Evolutionary conservation across 352 stramenopile species (phyloP).

Genomic region (Pythium grandisporangium): DNA sequence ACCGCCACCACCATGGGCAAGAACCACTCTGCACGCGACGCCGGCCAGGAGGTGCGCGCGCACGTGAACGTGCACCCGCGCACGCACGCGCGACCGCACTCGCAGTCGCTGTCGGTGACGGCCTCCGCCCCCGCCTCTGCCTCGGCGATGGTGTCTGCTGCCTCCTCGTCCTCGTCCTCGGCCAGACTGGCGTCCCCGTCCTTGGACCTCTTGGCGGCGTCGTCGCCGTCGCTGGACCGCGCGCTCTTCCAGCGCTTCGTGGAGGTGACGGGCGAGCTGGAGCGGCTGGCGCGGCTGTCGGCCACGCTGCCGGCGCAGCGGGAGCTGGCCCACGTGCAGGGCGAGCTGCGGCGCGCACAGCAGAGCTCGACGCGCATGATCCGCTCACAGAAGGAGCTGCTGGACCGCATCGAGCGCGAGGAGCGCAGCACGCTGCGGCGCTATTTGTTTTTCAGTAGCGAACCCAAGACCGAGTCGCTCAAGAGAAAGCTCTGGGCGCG

Average conservation of each 20-base stretch:
- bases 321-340: constrained; percentile 30
- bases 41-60: too few species aligned
- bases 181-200: background rate
- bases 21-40: too few species aligned
- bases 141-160: background rate
- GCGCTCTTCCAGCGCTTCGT: constrained; percentile 49
- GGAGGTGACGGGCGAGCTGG: constrained; percentile 38
- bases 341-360: constrained; percentile 27
- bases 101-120: background rate
- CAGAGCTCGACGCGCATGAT: constrained; percentile 29
- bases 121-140: background rate
- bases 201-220: background rate
- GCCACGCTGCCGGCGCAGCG: constrained; percentile 12
- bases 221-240: constrained; percentile 24
- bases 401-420: constrained; percentile 56
- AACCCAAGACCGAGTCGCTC: constrained; percentile 34
- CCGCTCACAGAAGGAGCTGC: constrained; percentile 50
- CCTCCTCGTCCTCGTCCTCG: background rate
- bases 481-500: constrained; percentile 49
- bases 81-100: too few species aligned
- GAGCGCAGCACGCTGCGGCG: constrained; percentile 41
- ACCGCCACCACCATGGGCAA: too few species aligned
- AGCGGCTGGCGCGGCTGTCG: constrained; percentile 25
- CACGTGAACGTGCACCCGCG: too few species aligned
- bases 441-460: constrained; percentile 45